Base-by-base conservation (phyloP, 495 filamentous ascomycete species). In the Lasiosphaeria ovina region DNA sequence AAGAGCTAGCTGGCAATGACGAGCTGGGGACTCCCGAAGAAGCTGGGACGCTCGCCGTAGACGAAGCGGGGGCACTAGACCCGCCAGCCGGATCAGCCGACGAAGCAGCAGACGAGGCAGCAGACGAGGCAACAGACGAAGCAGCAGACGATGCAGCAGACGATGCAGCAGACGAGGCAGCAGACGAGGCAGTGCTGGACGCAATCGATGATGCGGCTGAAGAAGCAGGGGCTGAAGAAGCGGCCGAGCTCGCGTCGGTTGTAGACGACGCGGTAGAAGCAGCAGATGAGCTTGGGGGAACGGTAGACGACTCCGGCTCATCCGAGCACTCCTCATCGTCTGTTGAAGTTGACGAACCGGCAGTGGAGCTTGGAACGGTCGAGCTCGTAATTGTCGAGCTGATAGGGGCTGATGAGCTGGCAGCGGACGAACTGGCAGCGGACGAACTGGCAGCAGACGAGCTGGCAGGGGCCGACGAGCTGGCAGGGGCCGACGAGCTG, bases 401-500 rank as follows among this genome's bases (percentile, higher is more conserved):
- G 60, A 8, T 14, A 1, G 31, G 16, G 34, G 54, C 54, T 3
- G 54, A 36, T 11, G 59, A 36, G 24, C 33, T 32, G n/a, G 31
- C 45, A 53, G 47, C 57, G 35, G 40, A n/a, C 10, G 55, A 55
- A 44, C 35, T 54, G 7, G 56, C 49, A 17, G 33, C 33, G 1
- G 38, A 24, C 5, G 57, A 59, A 55, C 55, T 59, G 40, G 44
- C 31, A 9, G 12, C 54, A 32, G 33, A 34, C 34, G 51, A 54
- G 24, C 4, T 7, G 35, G 11, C 44, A 4, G 38, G 12, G 31
- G 60, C 53, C 3, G 62, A 49, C 12, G 57, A 45, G 36, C 57
- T 60, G 49, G 55, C 55, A 17, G 58, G 35, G 47, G 45, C 35
- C 7, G 49, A 16, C 38, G 56, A 40, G 53, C 53, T 60, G 17